Conservation (phyloP, 345 rosid species). For the Trapa bicornis region DNA sequence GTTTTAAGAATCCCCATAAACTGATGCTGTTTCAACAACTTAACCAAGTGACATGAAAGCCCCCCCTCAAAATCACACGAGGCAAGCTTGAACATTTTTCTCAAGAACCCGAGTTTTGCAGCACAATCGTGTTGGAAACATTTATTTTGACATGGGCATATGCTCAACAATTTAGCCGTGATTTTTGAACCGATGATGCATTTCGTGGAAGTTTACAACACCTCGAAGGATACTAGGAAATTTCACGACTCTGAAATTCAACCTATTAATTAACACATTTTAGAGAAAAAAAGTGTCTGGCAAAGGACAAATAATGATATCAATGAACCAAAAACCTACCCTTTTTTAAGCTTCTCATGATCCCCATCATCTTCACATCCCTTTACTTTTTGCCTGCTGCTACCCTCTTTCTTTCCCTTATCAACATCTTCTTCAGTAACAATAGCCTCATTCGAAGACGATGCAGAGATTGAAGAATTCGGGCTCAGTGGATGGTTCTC, state of each 20-base stretch:
- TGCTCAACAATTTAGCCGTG: not conserved
- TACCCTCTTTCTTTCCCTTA: not conserved
- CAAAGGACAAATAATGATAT: too few relatives aligned
- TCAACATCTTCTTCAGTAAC: conserved; percentile 1
- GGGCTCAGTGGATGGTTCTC: conserved; percentile 2
- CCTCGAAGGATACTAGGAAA: not conserved
- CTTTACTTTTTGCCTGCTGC: not conserved
- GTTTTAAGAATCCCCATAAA: not conserved
- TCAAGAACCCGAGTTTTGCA: not conserved
- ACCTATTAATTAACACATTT: not conserved
- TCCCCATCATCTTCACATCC: not conserved
- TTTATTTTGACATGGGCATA: not conserved
- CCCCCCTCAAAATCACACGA: not conserved
- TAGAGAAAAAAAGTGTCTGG: not conserved
- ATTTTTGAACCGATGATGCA: not conserved
- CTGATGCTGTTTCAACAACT: not conserved
- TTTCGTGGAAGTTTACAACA: not conserved
- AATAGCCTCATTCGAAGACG: not conserved
- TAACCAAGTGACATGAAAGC: not conserved
- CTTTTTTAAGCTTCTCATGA: not conserved
- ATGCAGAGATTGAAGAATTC: not conserved
- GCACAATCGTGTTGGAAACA: not conserved
- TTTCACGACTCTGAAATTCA: not conserved
- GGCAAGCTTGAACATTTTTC: not conserved
- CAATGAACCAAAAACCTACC: not conserved